phyloP scores from a whole-genome alignment of 306 rosid genomes.

The Trifolium subterraneum region DNA sequence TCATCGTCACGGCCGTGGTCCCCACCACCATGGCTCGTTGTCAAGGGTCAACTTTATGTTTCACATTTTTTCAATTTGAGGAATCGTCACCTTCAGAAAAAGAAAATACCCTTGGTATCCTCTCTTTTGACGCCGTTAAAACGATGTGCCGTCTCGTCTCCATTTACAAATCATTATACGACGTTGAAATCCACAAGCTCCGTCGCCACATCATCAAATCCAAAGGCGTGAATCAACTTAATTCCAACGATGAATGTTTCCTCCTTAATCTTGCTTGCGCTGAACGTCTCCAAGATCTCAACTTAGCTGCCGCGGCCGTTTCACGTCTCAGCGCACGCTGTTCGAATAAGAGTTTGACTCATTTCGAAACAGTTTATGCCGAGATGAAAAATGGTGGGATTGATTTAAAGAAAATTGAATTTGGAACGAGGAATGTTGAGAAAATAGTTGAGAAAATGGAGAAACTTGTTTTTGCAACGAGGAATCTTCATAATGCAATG shows the following conservation, averaged over 20 bases:
- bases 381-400: constrained; percentile 45
- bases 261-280: constrained; percentile 70
- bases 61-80: constrained; percentile 43
- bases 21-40: constrained; percentile 47
- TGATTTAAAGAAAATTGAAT: constrained; percentile 42
- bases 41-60: constrained; percentile 27
- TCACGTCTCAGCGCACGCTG: constrained; percentile 52
- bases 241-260: constrained; percentile 54
- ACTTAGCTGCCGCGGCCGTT: constrained; percentile 54
- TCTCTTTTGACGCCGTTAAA: constrained; percentile 67
- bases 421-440: constrained; percentile 18
- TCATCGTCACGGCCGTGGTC: constrained; percentile 44
- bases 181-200: constrained; percentile 52
- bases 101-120: constrained; percentile 53
- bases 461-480: constrained; percentile 47
- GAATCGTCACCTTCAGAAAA: constrained; percentile 28
- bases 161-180: constrained; percentile 63
- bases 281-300: constrained; percentile 68
- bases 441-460: constrained; percentile 53
- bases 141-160: constrained; percentile 67
- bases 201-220: constrained; percentile 45
- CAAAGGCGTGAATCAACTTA: constrained; percentile 52
- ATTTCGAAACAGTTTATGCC: constrained; percentile 45
- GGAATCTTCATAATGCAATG: constrained; percentile 51
- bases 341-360: constrained; percentile 31